Conservation (phyloP, 2,329 filamentous ascomycete species). For the Diaporthe destruens region DNA sequence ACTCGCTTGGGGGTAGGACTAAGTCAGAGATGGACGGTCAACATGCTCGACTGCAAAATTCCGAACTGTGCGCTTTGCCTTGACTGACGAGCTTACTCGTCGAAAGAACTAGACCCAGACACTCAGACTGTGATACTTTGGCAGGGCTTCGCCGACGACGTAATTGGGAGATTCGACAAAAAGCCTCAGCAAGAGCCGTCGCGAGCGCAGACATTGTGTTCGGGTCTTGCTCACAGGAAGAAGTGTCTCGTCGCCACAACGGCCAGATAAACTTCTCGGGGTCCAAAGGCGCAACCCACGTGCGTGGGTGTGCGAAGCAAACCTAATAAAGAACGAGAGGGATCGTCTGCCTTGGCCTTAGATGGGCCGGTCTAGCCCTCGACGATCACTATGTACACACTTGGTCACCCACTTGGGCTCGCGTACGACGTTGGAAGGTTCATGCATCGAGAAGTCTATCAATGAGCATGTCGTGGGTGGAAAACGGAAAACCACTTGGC, state of each 20-base stretch:
- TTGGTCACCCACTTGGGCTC: background rate
- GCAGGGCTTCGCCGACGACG: background rate
- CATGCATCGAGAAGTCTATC: background rate
- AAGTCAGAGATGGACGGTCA: too few species aligned
- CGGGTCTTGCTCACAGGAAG: background rate
- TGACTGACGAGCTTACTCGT: background rate
- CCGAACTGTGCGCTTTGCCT: background rate
- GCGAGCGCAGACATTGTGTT: background rate
- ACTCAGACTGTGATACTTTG: background rate
- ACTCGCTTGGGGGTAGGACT: background rate
- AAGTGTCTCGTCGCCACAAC: background rate
- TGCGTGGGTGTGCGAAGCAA: conserved; percentile 4
- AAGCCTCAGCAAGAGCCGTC: background rate
- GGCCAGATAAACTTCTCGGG: conserved; percentile 19
- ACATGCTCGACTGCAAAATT: background rate
- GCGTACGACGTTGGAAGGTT: background rate
- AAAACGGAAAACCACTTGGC: background rate
- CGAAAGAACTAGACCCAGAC: background rate
- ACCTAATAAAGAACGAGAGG: background rate
- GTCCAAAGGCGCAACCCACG: background rate
- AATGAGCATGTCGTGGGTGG: background rate
- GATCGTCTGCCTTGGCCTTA: background rate
- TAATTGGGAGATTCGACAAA: background rate
- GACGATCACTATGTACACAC: conserved; percentile 8
- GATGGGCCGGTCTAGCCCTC: conserved; percentile 9